phyloP scores from a whole-genome alignment of 805 yeast species.

The Candida peoriensis region DNA sequence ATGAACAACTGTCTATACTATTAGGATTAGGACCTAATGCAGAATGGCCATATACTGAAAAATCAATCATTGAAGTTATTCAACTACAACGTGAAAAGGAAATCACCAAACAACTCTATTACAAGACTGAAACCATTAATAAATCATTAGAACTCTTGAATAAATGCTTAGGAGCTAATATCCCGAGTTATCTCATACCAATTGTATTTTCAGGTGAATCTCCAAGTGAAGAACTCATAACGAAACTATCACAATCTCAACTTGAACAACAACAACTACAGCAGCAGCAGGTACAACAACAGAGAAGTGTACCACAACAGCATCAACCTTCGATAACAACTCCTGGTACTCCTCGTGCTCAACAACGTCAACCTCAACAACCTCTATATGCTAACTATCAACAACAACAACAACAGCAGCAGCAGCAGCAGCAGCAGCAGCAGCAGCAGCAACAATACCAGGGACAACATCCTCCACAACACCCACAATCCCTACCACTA shows the following conservation, averaged over 20 bases:
- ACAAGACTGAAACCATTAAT: conserved; percentile 57
- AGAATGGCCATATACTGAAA: conserved; percentile 23
- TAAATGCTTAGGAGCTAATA: conserved; percentile 51
- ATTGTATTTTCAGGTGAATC: conserved; percentile 42
- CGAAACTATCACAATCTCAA: conserved; percentile 9
- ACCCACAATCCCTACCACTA: conserved; percentile 6
- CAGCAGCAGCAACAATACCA: conserved; percentile 3
- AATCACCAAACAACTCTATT: conserved; percentile 73
- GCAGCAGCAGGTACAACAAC: conserved; percentile 4
- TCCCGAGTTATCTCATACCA: conserved; percentile 65
- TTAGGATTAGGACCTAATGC: conserved; percentile 21
- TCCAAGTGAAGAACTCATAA: conserved; percentile 14
- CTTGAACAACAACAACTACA: conserved; percentile 6
- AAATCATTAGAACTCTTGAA: conserved; percentile 58
- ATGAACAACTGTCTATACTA: conserved; percentile 16
- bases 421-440: conserved; percentile 2
- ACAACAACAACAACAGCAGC: conserved; percentile 4
- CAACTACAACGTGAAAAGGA: conserved; percentile 54
- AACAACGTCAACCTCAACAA: conserved; percentile 1
- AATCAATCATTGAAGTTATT: conserved; percentile 19
- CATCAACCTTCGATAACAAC: too few species aligned
- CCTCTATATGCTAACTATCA: conserved; percentile 3
- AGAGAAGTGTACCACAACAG: background rate
- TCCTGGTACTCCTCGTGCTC: too few species aligned
- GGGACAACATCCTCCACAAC: conserved; percentile 3